These are phyloP conservation scores for Filobasidium wieringae DNA, from an alignment of 768 basidiomycete species.

Conservation along the genomic window DNA sequence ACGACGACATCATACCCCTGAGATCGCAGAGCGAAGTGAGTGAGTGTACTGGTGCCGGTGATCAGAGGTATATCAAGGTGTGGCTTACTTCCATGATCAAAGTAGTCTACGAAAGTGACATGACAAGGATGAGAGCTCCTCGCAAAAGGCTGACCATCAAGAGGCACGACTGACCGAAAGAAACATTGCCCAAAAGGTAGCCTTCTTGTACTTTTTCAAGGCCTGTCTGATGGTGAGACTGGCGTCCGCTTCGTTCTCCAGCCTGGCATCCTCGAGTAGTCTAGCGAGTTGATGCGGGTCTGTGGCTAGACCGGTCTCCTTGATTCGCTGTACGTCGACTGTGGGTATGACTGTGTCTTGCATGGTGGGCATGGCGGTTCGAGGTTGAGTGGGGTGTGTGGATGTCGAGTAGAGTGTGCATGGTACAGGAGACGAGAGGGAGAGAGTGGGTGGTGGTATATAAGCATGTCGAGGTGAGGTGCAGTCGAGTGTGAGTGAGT, in stretches of 20 bases:
- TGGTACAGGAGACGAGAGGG: too few relatives aligned
- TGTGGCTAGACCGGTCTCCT: not conserved
- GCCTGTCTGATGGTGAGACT: not conserved
- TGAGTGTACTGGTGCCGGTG: not conserved
- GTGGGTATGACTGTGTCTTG: not conserved
- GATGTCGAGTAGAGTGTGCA: too few relatives aligned
- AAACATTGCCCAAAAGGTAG: conserved; percentile 5
- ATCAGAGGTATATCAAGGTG: not conserved
- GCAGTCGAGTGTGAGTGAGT: too few relatives aligned
- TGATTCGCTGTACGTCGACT: not conserved
- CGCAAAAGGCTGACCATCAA: not conserved
- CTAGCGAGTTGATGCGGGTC: not conserved
- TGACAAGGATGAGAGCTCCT: not conserved
- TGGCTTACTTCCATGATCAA: not conserved
- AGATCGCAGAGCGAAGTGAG: conserved; percentile 14
- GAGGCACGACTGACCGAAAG: not conserved
- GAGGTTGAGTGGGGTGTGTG: too few relatives aligned
- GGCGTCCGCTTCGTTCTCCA: not conserved
- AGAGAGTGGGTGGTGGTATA: too few relatives aligned
- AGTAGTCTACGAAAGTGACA: not conserved
- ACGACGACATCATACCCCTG: conserved; percentile 18
- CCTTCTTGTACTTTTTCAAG: not conserved
- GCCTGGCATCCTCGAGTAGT: not conserved
- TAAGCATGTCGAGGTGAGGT: too few relatives aligned
- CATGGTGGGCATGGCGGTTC: not conserved